phyloP scores from a whole-genome alignment of 2,329 filamentous ascomycete species.

The Thelonectria blattea region DNA sequence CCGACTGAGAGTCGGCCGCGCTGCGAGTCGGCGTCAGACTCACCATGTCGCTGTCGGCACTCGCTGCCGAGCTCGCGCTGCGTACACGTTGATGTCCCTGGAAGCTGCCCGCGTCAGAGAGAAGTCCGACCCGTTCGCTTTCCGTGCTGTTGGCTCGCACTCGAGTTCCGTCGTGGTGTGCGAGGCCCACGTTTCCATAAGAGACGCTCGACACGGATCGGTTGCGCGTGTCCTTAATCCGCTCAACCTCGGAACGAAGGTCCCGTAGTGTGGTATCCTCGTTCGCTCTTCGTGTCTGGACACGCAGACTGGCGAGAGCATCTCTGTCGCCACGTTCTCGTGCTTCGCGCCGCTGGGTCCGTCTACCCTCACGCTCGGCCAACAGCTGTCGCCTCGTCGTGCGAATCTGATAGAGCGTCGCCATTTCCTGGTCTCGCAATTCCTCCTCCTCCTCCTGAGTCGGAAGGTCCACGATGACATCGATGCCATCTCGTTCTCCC shows the following conservation, averaged over 20 bases:
- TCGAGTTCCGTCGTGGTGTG: slow-evolving; percentile 77
- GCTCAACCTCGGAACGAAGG: slow-evolving; percentile 60
- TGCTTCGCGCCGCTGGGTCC: slow-evolving; percentile 73
- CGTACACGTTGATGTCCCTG: slow-evolving; percentile 43
- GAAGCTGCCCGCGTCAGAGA: slow-evolving; percentile 75
- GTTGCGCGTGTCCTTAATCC: slow-evolving; percentile 65
- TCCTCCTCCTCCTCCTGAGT: slow-evolving; percentile 79
- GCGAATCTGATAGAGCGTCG: slow-evolving; percentile 88
- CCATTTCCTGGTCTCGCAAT: slow-evolving; percentile 89
- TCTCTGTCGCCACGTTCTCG: slow-evolving; percentile 72
- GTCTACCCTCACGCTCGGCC: slow-evolving; percentile 78
- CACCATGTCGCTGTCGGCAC: slow-evolving; percentile 55
- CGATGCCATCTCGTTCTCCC: slow-evolving; percentile 90
- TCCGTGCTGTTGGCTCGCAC: slow-evolving; percentile 76
- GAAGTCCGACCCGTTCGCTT: slow-evolving; percentile 72
- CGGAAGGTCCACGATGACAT: slow-evolving; percentile 86
- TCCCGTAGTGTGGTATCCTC: slow-evolving; percentile 61
- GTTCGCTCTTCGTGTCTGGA: slow-evolving; percentile 56
- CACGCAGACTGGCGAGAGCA: slow-evolving; percentile 71
- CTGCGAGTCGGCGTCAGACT: slow-evolving; percentile 48
- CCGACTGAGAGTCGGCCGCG: slow-evolving; percentile 50
- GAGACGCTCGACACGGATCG: slow-evolving; percentile 76
- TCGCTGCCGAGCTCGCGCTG: slow-evolving; percentile 60
- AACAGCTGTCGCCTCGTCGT: slow-evolving; percentile 76
- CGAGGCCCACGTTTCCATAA: slow-evolving; percentile 78